These are phyloP conservation scores for Blastocystis sp. DNA, from an alignment of 352 stramenopile genomes.

Conservation along the genomic window DNA sequence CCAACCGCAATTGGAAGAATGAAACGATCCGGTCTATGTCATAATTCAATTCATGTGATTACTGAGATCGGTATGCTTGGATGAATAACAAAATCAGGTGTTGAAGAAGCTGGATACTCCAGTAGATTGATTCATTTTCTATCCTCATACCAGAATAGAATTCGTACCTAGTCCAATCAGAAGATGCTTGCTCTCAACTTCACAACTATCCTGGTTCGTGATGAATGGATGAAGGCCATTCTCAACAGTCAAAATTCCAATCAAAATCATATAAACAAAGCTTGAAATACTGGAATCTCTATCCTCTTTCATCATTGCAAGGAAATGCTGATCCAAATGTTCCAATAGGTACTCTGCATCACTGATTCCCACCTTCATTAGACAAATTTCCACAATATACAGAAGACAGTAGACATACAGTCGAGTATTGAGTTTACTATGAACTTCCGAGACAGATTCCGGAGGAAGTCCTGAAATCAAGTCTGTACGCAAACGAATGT, in stretches of 20 bases:
- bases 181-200: not conserved
- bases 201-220: not conserved
- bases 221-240: not conserved
- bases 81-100: not conserved
- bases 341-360: not conserved
- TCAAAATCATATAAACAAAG: not conserved
- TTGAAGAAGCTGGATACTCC: not conserved
- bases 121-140: not conserved
- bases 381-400: not conserved
- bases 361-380: constrained; percentile 16
- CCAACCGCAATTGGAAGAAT: not conserved
- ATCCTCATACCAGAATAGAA: not conserved
- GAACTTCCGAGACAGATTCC: not conserved
- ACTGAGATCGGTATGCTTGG: not conserved
- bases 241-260: not conserved
- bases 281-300: not conserved
- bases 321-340: not conserved
- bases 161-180: not conserved
- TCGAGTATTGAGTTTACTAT: not conserved
- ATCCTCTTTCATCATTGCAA: not conserved
- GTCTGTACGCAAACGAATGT: constrained; percentile 20
- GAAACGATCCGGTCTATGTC: not conserved
- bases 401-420: constrained; percentile 5
- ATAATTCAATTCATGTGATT: not conserved
- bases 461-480: not conserved